These are phyloP conservation scores for Corymbia calophylla DNA, from an alignment of 441 rosid genomes.

Conservation along the genomic window DNA sequence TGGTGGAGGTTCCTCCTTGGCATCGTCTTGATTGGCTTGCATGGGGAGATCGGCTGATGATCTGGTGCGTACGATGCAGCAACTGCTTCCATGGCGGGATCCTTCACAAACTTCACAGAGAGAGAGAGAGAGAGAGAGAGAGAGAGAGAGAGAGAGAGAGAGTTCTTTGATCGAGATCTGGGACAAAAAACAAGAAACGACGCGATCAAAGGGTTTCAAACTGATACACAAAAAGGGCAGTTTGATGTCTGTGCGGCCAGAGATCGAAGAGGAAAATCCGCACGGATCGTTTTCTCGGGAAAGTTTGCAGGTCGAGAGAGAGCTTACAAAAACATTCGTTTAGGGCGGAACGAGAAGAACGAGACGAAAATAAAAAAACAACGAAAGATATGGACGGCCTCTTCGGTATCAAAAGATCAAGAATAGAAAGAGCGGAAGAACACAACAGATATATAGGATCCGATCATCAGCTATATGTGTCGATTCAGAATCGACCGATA, in stretches of 20 bases:
- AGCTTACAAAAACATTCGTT: neutral
- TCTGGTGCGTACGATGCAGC: conserved; percentile 23
- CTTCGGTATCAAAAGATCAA: neutral
- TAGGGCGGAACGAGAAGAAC: neutral
- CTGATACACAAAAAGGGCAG: neutral
- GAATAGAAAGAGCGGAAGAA: neutral
- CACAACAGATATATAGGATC: neutral
- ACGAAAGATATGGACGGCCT: neutral
- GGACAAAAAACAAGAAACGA: neutral
- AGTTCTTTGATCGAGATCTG: neutral
- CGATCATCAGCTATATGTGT: neutral
- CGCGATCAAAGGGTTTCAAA: neutral
- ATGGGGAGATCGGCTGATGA: conserved; percentile 31
- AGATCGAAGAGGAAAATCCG: neutral
- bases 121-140: neutral
- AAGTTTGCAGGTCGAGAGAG: neutral
- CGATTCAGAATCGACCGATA: neutral
- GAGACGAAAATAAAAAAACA: neutral
- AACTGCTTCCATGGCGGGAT: conserved; percentile 38
- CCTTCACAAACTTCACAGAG: neutral
- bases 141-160: neutral
- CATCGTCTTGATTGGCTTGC: conserved; percentile 34
- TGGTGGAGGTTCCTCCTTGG: conserved; percentile 26
- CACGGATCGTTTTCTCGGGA: neutral
- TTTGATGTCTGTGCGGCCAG: neutral